Evolutionary conservation across 495 filamentous ascomycete species (phyloP).

Genomic region (Collariella sp.): DNA sequence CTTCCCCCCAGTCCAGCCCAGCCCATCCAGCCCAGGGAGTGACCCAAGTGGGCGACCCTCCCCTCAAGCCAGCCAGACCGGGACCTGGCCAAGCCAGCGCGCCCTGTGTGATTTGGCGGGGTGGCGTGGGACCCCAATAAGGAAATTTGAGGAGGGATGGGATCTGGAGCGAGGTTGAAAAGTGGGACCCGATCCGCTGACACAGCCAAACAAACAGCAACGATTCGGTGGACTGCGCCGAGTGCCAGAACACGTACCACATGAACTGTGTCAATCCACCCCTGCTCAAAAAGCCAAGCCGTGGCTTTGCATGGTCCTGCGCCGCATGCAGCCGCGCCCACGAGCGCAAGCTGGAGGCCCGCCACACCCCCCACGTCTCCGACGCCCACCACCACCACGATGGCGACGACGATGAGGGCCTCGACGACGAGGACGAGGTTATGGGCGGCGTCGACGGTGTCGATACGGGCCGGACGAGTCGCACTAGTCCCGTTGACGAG

Average conservation of each 20-base stretch:
- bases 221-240: slow-evolving; percentile 94
- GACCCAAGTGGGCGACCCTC: background rate
- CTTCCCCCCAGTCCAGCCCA: background rate
- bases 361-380: slow-evolving; percentile 64
- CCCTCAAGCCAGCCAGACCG: background rate
- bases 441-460: slow-evolving; percentile 67
- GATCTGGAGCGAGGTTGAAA: background rate
- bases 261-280: slow-evolving; percentile 96
- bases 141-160: background rate
- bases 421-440: slow-evolving; percentile 73
- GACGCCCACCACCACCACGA: slow-evolving; percentile 23
- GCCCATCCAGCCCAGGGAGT: no score
- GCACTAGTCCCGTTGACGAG: slow-evolving; percentile 50
- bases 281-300: slow-evolving; percentile 89
- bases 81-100: slow-evolving; percentile 1
- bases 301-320: slow-evolving; percentile 97
- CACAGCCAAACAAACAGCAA: slow-evolving; percentile 45
- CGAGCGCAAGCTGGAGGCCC: slow-evolving; percentile 83
- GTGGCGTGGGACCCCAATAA: slow-evolving; percentile 9
- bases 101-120: slow-evolving; percentile 15
- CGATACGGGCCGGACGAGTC: slow-evolving; percentile 50
- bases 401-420: slow-evolving; percentile 31
- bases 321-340: slow-evolving; percentile 90
- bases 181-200: slow-evolving; percentile 20
- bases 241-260: slow-evolving; percentile 91